Evolutionary conservation across 2,329 filamentous ascomycete species (phyloP).

Genomic region (Xylaria sp.): DNA sequence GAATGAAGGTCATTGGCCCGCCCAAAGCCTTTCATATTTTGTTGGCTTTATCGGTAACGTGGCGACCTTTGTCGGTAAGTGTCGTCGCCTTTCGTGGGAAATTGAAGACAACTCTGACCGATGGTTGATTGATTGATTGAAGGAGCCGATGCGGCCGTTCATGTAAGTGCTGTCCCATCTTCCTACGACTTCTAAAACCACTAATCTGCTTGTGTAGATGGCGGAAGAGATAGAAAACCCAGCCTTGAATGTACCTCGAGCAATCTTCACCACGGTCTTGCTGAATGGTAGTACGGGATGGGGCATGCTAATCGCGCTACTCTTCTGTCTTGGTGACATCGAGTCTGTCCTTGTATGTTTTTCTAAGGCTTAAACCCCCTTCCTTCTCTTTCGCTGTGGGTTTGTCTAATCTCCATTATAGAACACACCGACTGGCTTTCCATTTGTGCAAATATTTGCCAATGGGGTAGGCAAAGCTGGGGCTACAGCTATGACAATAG

Average conservation of each 20-base stretch:
- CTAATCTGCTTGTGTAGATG: conserved; percentile 33
- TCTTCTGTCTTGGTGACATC: conserved; percentile 40
- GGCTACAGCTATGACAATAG: conserved; percentile 36
- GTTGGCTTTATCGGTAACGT: conserved; percentile 39
- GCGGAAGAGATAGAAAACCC: conserved; percentile 40
- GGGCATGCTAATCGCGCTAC: conserved; percentile 36
- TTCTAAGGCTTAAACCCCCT: neutral
- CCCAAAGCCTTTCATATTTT: conserved; percentile 37
- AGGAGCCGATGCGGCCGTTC: conserved; percentile 40
- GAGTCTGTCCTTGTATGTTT: conserved; percentile 36
- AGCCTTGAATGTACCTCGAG: conserved; percentile 35
- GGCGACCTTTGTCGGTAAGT: conserved; percentile 38
- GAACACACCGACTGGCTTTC: conserved; percentile 36
- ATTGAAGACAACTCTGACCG: conserved; percentile 17
- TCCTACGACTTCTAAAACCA: neutral
- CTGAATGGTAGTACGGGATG: conserved; percentile 38
- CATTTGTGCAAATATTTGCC: conserved; percentile 38
- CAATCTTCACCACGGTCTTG: conserved; percentile 35
- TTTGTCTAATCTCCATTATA: conserved; percentile 30
- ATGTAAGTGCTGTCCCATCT: conserved; percentile 29
- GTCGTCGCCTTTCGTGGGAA: neutral
- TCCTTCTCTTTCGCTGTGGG: neutral
- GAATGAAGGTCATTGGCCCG: conserved; percentile 39
- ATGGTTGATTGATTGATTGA: conserved; percentile 17
- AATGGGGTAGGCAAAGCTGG: conserved; percentile 33